Conservation (phyloP, 148 eudicot genomes). For the Arctostaphylos glauca region DNA sequence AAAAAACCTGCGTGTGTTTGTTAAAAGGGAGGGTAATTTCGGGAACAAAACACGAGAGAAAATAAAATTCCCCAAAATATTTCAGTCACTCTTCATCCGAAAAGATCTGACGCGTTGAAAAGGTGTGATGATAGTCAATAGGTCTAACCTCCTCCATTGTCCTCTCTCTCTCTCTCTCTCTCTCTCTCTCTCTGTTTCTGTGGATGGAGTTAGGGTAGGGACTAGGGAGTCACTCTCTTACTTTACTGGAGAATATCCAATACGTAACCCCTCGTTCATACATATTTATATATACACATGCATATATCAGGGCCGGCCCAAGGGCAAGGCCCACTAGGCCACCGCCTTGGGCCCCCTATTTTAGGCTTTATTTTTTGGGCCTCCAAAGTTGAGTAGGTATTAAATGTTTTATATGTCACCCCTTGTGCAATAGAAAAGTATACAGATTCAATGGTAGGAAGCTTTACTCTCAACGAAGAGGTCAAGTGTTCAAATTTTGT, state of each 20-base stretch:
- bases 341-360: too few relatives aligned
- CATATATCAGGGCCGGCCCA: too few relatives aligned
- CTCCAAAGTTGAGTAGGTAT: too few relatives aligned
- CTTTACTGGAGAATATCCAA: background rate
- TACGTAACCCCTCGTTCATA: background rate
- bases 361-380: too few relatives aligned
- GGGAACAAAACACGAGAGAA: background rate
- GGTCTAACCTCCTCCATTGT: background rate
- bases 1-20: background rate
- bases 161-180: background rate
- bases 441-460: too few relatives aligned
- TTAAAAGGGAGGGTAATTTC: background rate
- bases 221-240: background rate
- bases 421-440: too few relatives aligned
- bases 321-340: too few relatives aligned
- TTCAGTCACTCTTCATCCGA: background rate
- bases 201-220: too few relatives aligned
- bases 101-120: background rate
- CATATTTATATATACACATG: background rate
- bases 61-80: background rate
- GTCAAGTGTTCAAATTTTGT: too few relatives aligned
- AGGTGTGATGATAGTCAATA: background rate
- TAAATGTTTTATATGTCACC: too few relatives aligned
- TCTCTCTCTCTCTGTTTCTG: background rate
- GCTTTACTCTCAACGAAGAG: too few relatives aligned